Conservation (phyloP, 805 yeast species). For the Suhomyces prunicola region DNA sequence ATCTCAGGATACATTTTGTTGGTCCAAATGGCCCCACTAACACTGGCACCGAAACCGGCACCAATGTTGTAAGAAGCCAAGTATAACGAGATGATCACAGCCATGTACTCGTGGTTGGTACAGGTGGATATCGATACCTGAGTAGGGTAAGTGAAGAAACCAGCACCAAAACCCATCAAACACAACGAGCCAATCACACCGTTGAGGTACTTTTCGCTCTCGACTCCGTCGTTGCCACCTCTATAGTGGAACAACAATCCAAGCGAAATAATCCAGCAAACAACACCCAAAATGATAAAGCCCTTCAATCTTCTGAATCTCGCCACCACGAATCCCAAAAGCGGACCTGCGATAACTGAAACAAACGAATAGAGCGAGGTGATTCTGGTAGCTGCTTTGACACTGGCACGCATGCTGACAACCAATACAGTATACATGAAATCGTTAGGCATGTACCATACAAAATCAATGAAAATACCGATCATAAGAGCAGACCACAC, state of each 20-base stretch:
- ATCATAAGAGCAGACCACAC: constrained; percentile 68
- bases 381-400: constrained; percentile 65
- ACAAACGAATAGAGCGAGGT: constrained; percentile 61
- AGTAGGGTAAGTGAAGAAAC: constrained; percentile 63
- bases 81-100: constrained; percentile 55
- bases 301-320: constrained; percentile 52
- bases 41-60: constrained; percentile 57
- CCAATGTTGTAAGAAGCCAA: constrained; percentile 61
- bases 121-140: constrained; percentile 60
- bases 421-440: constrained; percentile 64
- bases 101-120: constrained; percentile 62
- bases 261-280: constrained; percentile 57
- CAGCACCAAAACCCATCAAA: constrained; percentile 70
- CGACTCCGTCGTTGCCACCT: constrained; percentile 42
- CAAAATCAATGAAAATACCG: constrained; percentile 56
- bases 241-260: constrained; percentile 60
- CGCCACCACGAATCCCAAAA: constrained; percentile 53
- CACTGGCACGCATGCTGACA: constrained; percentile 59
- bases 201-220: constrained; percentile 23
- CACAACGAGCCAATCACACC: constrained; percentile 68
- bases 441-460: constrained; percentile 68
- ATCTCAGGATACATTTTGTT: constrained; percentile 50
- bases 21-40: constrained; percentile 74
- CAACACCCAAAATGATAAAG: constrained; percentile 57
- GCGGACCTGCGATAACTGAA: constrained; percentile 57